phyloP scores from a whole-genome alignment of 2,329 filamentous ascomycete genomes.

The Xylariaceae sp. region DNA sequence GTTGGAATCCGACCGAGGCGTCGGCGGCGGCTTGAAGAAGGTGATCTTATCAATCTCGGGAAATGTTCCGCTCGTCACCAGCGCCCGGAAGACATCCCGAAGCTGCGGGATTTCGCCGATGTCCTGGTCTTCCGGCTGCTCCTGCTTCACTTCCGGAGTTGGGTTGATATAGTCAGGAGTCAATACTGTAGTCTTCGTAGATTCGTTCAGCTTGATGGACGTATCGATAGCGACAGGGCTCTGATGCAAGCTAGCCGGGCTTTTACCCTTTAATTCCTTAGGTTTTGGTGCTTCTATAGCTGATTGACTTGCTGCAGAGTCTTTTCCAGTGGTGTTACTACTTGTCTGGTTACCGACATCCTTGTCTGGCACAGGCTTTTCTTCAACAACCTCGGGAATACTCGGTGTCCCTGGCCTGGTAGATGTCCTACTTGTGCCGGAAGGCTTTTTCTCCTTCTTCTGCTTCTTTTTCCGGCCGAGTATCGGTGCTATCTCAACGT shows the following conservation, averaged over 20 bases:
- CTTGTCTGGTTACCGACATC: conserved; percentile 22
- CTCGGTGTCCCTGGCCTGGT: conserved; percentile 33
- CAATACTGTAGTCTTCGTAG: conserved; percentile 35
- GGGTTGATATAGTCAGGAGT: conserved; percentile 35
- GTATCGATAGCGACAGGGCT: conserved; percentile 31
- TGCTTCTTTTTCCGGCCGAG: conserved; percentile 80
- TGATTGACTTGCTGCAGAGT: conserved; percentile 15
- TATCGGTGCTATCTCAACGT: conserved; percentile 64
- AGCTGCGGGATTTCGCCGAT: conserved; percentile 33
- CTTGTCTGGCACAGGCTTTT: conserved; percentile 30
- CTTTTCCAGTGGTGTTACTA: conserved; percentile 24
- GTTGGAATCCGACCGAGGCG: conserved; percentile 35
- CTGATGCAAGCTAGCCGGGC: conserved; percentile 28
- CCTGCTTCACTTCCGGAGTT: conserved; percentile 27
- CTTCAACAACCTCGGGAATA: conserved; percentile 31
- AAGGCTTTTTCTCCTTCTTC: conserved; percentile 62
- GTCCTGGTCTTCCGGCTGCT: conserved; percentile 31
- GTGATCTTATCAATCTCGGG: conserved; percentile 37
- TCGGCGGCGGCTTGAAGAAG: conserved; percentile 38
- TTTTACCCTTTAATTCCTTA: conserved; percentile 26
- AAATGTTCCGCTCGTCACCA: conserved; percentile 36
- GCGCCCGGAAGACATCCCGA: conserved; percentile 37
- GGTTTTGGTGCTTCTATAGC: conserved; percentile 23
- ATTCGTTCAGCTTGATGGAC: conserved; percentile 34
- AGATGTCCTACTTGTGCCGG: conserved; percentile 28